Percentiles rank a stretch among this genome's conserved stretches.
Conservation (phyloP, 2,329 filamentous ascomycete species). For the Botrytis hyacinthi region DNA sequence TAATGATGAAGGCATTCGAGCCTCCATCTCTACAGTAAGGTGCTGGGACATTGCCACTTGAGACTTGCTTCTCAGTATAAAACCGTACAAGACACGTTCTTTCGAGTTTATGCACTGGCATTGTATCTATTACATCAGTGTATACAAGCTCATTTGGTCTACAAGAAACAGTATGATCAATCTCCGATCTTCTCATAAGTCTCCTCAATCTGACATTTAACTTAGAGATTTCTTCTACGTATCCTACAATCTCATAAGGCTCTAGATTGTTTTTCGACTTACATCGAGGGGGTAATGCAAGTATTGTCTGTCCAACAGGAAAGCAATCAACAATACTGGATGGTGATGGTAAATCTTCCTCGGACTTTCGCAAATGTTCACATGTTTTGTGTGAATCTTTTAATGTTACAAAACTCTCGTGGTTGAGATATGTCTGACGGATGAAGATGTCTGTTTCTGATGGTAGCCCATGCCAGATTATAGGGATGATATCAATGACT, state of each 20-base stretch:
- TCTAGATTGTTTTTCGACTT: constrained; percentile 48
- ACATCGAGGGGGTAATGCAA: constrained; percentile 42
- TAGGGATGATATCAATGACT: constrained; percentile 54
- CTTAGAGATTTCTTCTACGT: constrained; percentile 35
- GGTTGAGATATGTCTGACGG: constrained; percentile 64
- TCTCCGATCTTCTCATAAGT: constrained; percentile 50
- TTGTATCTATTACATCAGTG: constrained; percentile 44
- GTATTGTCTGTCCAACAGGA: constrained; percentile 57
- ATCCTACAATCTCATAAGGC: constrained; percentile 56
- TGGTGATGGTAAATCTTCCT: background rate
- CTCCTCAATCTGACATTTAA: constrained; percentile 47
- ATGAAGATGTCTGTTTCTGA: constrained; percentile 58
- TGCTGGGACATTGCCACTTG: constrained; percentile 45
- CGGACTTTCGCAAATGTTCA: constrained; percentile 36
- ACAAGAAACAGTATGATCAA: constrained; percentile 36
- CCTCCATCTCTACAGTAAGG: constrained; percentile 66
- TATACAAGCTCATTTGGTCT: constrained; percentile 53
- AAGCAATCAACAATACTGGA: constrained; percentile 38
- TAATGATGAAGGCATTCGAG: constrained; percentile 66
- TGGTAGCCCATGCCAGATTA: constrained; percentile 57
- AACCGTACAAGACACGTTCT: constrained; percentile 60
- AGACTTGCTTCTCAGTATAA: constrained; percentile 44
- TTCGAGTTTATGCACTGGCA: constrained; percentile 46
- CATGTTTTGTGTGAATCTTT: constrained; percentile 55
- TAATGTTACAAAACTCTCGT: constrained; percentile 62